A percentile compares a stretch with the other conserved stretches of the same genome.
These are phyloP conservation scores for Mycocentrospora acerina DNA, from an alignment of 2,329 filamentous ascomycete genomes.

Conservation along the genomic window DNA sequence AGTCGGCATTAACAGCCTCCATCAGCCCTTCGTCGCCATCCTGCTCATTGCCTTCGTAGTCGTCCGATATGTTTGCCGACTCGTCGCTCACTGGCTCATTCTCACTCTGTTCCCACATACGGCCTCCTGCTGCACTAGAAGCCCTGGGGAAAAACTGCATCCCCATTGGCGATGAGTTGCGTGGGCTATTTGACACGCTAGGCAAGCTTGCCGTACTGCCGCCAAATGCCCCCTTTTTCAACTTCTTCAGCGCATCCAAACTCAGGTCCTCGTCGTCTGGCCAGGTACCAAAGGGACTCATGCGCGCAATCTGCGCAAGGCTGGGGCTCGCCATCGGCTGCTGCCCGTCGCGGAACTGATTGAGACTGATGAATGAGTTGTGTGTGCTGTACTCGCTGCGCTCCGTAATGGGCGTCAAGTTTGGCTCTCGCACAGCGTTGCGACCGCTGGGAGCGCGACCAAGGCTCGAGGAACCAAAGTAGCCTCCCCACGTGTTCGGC, in stretches of 20 bases:
- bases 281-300: slow-evolving; percentile 55
- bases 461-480: slow-evolving; percentile 75
- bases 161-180: slow-evolving; percentile 42
- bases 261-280: slow-evolving; percentile 66
- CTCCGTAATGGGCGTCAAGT: slow-evolving; percentile 93
- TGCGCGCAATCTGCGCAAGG: slow-evolving; percentile 69
- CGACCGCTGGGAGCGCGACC: slow-evolving; percentile 70
- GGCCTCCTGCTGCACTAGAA: slow-evolving; percentile 29
- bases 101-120: slow-evolving; percentile 30
- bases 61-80: slow-evolving; percentile 18
- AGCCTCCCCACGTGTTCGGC: slow-evolving; percentile 78
- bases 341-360: slow-evolving; percentile 53
- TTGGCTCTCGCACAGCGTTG: slow-evolving; percentile 70
- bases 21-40: slow-evolving; percentile 22
- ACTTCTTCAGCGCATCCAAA: slow-evolving; percentile 68
- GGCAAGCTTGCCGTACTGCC: slow-evolving; percentile 72
- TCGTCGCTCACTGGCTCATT: slow-evolving; percentile 29
- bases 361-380: slow-evolving; percentile 82
- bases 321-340: slow-evolving; percentile 66
- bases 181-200: slow-evolving; percentile 46
- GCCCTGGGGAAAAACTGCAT: slow-evolving; percentile 35
- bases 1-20: slow-evolving; percentile 33
- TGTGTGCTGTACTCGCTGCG: slow-evolving; percentile 93
- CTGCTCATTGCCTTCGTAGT: slow-evolving; percentile 22
- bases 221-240: slow-evolving; percentile 77